A percentile compares a stretch with the other conserved stretches of the same genome.
phyloP scores from a whole-genome alignment of 129 eudicot genomes.

The Tagetes patula region DNA sequence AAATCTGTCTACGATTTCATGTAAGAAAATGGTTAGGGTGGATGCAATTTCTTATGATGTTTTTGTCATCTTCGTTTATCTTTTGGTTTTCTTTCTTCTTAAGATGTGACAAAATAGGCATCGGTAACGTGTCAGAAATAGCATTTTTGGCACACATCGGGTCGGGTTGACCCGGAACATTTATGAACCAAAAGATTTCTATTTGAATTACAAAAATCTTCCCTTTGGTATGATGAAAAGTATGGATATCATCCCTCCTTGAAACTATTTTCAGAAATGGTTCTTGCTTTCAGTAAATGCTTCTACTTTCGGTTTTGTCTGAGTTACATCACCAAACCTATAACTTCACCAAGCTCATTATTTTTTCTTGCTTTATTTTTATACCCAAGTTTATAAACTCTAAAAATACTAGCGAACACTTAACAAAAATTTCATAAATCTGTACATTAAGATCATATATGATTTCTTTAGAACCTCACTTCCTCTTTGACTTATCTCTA shows the following conservation, averaged over 20 bases:
- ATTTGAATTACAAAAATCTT: not conserved
- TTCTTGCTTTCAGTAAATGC: not conserved
- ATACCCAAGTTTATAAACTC: not conserved
- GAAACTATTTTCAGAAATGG: not conserved
- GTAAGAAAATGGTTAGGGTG: conserved; percentile 3
- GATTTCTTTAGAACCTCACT: no score
- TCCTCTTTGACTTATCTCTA: no score
- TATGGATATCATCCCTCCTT: no score
- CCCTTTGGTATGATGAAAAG: no score
- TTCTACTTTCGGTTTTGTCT: not conserved
- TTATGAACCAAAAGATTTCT: no score
- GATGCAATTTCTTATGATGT: not conserved
- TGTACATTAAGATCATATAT: not conserved
- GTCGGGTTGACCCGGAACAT: not conserved
- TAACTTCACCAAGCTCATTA: not conserved
- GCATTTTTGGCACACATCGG: not conserved
- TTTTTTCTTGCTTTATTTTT: not conserved
- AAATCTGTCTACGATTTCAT: not conserved
- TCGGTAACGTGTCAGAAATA: not conserved
- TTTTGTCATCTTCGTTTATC: not conserved
- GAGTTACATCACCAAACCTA: not conserved
- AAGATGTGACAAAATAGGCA: not conserved
- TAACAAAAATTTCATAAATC: not conserved
- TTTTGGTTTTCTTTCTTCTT: conserved; percentile 1
- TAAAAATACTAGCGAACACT: not conserved